Base-by-base conservation (phyloP, 2,329 filamentous ascomycete genomes). In the Penicillium sp. region DNA sequence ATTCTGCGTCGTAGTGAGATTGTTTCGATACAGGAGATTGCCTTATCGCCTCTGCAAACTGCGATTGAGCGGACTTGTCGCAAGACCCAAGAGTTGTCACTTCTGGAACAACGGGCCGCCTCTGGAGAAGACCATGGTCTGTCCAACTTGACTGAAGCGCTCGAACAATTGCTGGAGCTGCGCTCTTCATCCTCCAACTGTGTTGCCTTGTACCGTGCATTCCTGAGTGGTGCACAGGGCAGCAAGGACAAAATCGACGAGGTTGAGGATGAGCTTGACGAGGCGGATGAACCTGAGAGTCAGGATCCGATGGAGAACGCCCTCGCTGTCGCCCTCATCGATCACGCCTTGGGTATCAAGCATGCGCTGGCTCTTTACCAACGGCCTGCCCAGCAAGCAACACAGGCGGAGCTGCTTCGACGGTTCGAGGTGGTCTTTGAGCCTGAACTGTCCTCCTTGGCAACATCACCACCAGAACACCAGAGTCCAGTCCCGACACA, bases 1-100 rank as follows among this genome's bases (percentile, higher is more conserved):
- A 93, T 96, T 32, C 69, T 95, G 16, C 79, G 87, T 20, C 79
- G 89, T 38, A 94, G 86, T 52, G 89, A 95, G 65, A 84, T 96
- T 43, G 67, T 93, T 10, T 71, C 77, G 5, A 72, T 76, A 1
- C 76, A 81, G 12, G 80, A 82, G 32, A 62, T 87, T 12, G 73
- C 73, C 8, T 71, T 95, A 16, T 76, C 76, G 20, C 80, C 89
- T 5, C 72, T 92, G 41, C 84, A 95, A 63, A 89, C 87, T n/a
- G 90, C 84, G 0, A 72, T 96, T 44, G 90, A 96, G 61, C 81
- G 90, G 11, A 90, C 92, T 20, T 82, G 86, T 52, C 80, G 89
- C 42, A 95, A 95, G 70, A 94, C 90, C 1, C 79, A 85, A 41
- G 90, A 96, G 64, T 77, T 96, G 68, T 72, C 78, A 1, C 66